Conservation (phyloP, 2,329 filamentous ascomycete species). For the Bisporella sp. region DNA sequence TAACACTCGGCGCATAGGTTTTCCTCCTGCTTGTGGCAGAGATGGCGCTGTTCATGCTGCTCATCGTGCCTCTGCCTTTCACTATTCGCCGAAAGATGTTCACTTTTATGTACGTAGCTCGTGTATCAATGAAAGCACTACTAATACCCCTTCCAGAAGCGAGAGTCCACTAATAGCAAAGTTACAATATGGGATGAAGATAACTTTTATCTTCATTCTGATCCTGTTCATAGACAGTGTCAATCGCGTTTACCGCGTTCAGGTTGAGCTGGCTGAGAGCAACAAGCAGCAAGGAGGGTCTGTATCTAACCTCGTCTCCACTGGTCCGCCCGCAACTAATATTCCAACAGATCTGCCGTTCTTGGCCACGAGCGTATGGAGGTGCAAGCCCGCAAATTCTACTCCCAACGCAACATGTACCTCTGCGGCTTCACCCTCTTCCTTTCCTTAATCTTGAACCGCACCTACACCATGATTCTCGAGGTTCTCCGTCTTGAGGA, state of each 20-base stretch:
- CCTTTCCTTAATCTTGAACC: constrained; percentile 97
- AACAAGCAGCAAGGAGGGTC: constrained; percentile 47
- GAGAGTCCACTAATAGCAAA: constrained; percentile 63
- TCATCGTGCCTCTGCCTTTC: constrained; percentile 86
- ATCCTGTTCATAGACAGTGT: constrained; percentile 98
- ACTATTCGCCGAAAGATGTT: constrained; percentile 35
- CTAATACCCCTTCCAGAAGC: constrained; percentile 19
- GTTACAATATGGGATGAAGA: constrained; percentile 96
- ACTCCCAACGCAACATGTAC: constrained; percentile 99
- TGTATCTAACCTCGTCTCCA: constrained; percentile 2
- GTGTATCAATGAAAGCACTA: constrained; percentile 24
- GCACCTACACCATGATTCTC: constrained; percentile 80
- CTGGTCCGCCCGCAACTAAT: constrained; percentile 16
- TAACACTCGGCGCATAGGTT: constrained; percentile 45
- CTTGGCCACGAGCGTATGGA: constrained; percentile 94
- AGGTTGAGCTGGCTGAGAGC: constrained; percentile 74
- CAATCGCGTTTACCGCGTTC: constrained; percentile 90
- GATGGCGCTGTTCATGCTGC: constrained; percentile 73
- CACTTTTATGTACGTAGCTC: constrained; percentile 79
- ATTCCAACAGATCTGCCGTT: constrained; percentile 49
- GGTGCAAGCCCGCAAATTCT: constrained; percentile 99
- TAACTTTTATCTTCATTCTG: constrained; percentile 97
- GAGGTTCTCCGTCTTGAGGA: constrained; percentile 67
- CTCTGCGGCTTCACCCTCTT: constrained; percentile 99
- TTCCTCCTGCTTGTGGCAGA: constrained; percentile 77